phyloP scores from a whole-genome alignment of 345 rosid species.

The Brassica nigra region DNA sequence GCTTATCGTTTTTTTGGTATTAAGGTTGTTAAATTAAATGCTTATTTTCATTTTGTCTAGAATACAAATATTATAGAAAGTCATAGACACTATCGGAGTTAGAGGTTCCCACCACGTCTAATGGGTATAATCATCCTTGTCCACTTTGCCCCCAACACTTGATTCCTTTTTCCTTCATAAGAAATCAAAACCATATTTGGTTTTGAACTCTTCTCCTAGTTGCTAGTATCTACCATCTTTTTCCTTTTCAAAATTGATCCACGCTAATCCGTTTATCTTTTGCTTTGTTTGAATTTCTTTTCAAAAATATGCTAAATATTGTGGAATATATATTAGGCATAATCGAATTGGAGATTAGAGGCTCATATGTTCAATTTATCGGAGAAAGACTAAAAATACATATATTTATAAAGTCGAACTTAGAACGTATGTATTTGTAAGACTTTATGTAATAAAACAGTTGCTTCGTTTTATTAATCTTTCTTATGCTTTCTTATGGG shows the following conservation, averaged over 20 bases:
- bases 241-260: background rate
- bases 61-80: background rate
- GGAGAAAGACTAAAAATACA: background rate
- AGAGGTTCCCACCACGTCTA: slow-evolving; percentile 34
- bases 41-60: slow-evolving; percentile 7
- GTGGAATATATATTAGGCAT: too few species aligned
- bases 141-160: slow-evolving; percentile 29
- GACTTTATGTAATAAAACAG: too few species aligned
- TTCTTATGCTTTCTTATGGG: too few species aligned
- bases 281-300: background rate
- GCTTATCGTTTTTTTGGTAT: background rate
- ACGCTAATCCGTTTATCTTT: background rate
- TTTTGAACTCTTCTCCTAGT: slow-evolving; percentile 21
- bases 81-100: slow-evolving; percentile 5
- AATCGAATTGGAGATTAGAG: background rate
- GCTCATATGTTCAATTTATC: background rate
- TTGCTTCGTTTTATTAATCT: too few species aligned
- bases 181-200: slow-evolving; percentile 19
- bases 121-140: slow-evolving; percentile 24
- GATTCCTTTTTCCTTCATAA: background rate
- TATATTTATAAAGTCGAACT: too few species aligned
- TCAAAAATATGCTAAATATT: too few species aligned
- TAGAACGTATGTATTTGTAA: too few species aligned
- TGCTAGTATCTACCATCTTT: background rate
- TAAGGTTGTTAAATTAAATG: slow-evolving; percentile 1